Conservation (phyloP, 1,139 yeast genomes). For the Kodamaea fungicola region DNA sequence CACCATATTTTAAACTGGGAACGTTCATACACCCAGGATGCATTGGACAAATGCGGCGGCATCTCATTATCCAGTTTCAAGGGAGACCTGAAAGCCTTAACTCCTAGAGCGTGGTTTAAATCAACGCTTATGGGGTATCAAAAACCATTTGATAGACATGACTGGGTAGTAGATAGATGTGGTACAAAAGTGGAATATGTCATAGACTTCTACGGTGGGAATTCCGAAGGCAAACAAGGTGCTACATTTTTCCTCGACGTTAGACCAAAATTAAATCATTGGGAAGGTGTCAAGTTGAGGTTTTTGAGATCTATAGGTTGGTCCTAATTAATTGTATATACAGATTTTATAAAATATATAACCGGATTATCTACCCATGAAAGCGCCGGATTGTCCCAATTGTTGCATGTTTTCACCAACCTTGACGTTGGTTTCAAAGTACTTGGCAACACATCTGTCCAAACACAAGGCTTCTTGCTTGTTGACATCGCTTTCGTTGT, state of each 20-base stretch:
- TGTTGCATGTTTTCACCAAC: conserved; percentile 91
- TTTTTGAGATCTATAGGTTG: conserved; percentile 1
- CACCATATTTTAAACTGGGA: conserved; percentile 83
- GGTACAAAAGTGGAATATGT: conserved; percentile 84
- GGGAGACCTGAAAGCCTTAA: conserved; percentile 80
- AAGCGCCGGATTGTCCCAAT: conserved; percentile 57
- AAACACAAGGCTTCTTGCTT: conserved; percentile 88
- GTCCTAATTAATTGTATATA: conserved; percentile 8
- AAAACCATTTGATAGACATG: conserved; percentile 93
- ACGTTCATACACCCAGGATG: conserved; percentile 50
- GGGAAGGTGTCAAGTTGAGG: conserved; percentile 78
- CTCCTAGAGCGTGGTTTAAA: conserved; percentile 87
- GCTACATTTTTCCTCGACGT: conserved; percentile 82
- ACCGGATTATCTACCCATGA: conserved; percentile 45
- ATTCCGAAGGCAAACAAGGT: conserved; percentile 32
- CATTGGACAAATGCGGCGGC: conserved; percentile 64
- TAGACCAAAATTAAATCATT: conserved; percentile 78
- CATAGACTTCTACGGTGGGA: conserved; percentile 83
- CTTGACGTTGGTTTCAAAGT: conserved; percentile 92
- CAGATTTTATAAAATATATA: conserved; percentile 2
- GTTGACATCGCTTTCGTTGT: conserved; percentile 73
- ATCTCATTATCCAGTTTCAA: conserved; percentile 80
- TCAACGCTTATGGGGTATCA: conserved; percentile 57
- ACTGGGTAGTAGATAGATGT: conserved; percentile 89
- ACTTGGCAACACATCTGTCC: conserved; percentile 96